A percentile compares a stretch with the other conserved stretches of the same genome.
phyloP scores from a whole-genome alignment of 1,284 basidiomycete genomes.

The Ceratobasidium sp. region DNA sequence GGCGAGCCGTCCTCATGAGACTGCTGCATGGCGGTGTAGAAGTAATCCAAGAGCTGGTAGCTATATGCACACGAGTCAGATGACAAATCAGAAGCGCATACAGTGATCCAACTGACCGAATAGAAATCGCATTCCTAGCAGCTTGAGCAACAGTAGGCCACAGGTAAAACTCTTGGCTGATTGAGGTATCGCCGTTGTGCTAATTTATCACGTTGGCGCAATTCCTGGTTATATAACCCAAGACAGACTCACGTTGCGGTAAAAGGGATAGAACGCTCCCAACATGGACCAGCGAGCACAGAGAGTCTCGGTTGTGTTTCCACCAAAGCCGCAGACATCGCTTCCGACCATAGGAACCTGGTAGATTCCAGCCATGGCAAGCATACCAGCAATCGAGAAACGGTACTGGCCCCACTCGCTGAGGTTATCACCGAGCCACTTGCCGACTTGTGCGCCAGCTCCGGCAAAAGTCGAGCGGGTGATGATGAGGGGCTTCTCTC shows the following conservation, averaged over 20 bases:
- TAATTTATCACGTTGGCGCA: conserved; percentile 45
- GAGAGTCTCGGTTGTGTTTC: conserved; percentile 65
- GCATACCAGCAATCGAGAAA: conserved; percentile 65
- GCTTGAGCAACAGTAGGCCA: conserved; percentile 66
- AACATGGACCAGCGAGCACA: conserved; percentile 73
- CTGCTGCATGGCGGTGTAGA: conserved; percentile 72
- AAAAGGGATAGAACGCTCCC: conserved; percentile 74
- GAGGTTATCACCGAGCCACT: conserved; percentile 72
- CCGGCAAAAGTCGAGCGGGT: conserved; percentile 76
- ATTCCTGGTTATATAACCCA: background rate
- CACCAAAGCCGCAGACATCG: conserved; percentile 61
- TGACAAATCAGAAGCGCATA: background rate
- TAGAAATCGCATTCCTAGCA: conserved; percentile 65
- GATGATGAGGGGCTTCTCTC: conserved; percentile 66
- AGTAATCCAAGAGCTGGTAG: conserved; percentile 72
- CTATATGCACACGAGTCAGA: conserved; percentile 46
- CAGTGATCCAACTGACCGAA: conserved; percentile 52
- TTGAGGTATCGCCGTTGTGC: conserved; percentile 63
- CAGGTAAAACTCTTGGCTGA: conserved; percentile 70
- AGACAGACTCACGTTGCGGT: conserved; percentile 61
- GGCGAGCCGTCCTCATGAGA: conserved; percentile 66
- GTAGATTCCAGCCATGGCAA: conserved; percentile 66
- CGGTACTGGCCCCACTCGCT: conserved; percentile 42
- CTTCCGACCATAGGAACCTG: conserved; percentile 73
- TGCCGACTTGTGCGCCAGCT: conserved; percentile 67